Evolutionary conservation across 2,329 filamentous ascomycete species (phyloP).

Genomic region (Volutella citrinella): DNA sequence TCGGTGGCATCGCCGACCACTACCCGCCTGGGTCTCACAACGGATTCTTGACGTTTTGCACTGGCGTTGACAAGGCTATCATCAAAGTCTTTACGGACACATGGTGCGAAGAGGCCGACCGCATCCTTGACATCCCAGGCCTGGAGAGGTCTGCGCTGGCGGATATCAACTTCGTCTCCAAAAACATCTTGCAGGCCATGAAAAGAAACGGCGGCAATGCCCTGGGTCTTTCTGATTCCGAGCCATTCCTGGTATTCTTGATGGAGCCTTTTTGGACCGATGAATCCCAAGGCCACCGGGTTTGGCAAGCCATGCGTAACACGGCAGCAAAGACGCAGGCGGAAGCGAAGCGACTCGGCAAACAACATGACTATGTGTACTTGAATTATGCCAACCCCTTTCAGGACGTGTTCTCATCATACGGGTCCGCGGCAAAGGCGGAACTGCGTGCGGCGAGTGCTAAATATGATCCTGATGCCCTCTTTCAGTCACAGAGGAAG

Average conservation of each 20-base stretch:
- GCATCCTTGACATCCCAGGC: background rate
- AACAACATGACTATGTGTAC: background rate
- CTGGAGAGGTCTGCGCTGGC: background rate
- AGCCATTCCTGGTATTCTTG: background rate
- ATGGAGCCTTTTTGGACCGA: conserved; percentile 1
- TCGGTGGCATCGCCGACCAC: too few species aligned
- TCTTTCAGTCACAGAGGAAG: too few species aligned
- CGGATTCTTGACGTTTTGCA: conserved; percentile 1
- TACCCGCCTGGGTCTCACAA: background rate
- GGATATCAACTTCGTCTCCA: background rate
- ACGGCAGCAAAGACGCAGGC: background rate
- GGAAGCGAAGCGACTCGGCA: background rate
- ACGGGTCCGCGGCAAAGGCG: too few species aligned
- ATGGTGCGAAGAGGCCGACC: background rate
- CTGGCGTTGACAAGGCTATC: conserved; percentile 2
- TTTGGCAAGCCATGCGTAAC: background rate
- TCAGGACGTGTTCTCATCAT: too few species aligned
- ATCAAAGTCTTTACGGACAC: background rate
- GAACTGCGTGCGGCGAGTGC: too few species aligned
- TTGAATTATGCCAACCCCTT: conserved; percentile 2
- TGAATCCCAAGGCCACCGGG: background rate
- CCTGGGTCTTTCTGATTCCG: background rate
- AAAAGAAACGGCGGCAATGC: conserved; percentile 1
- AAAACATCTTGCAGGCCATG: background rate
- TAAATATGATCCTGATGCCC: too few species aligned